phyloP scores from a whole-genome alignment of 441 rosid species.

The Adansonia grandidieri region DNA sequence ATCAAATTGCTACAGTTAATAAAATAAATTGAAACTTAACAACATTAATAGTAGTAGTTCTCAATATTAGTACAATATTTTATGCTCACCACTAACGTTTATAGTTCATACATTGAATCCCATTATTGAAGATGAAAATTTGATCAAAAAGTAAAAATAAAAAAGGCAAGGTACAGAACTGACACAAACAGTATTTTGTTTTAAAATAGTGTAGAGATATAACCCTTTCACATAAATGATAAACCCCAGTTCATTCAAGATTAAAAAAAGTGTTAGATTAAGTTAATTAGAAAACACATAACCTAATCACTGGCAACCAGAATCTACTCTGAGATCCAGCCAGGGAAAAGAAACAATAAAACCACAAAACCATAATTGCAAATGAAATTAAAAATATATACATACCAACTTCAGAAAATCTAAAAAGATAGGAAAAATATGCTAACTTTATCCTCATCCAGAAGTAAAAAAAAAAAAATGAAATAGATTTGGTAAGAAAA shows the following conservation, averaged over 20 bases:
- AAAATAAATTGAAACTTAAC: not conserved
- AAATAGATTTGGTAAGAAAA: not conserved
- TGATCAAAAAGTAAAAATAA: conserved; percentile 18
- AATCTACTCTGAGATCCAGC: conserved; percentile 29
- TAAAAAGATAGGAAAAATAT: no score
- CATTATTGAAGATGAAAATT: conserved; percentile 9
- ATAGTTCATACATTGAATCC: conserved; percentile 16
- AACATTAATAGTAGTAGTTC: not conserved
- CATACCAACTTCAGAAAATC: not conserved
- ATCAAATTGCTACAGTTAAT: not conserved
- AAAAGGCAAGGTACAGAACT: conserved; percentile 17
- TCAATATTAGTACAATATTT: not conserved
- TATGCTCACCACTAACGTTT: conserved; percentile 8
- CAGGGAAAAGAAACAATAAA: not conserved
- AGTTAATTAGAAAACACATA: not conserved
- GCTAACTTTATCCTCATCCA: conserved; percentile 6
- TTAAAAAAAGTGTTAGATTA: not conserved
- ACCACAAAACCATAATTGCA: not conserved
- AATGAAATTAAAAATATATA: conserved; percentile 7
- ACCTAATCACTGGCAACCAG: conserved; percentile 5
- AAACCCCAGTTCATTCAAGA: not conserved
- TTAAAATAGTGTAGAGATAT: not conserved
- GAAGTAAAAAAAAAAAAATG: not conserved
- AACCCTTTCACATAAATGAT: not conserved
- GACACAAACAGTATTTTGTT: not conserved